These are phyloP conservation scores for Rhodotorula sp. DNA, from an alignment of 1,284 basidiomycete genomes.

Conservation along the genomic window DNA sequence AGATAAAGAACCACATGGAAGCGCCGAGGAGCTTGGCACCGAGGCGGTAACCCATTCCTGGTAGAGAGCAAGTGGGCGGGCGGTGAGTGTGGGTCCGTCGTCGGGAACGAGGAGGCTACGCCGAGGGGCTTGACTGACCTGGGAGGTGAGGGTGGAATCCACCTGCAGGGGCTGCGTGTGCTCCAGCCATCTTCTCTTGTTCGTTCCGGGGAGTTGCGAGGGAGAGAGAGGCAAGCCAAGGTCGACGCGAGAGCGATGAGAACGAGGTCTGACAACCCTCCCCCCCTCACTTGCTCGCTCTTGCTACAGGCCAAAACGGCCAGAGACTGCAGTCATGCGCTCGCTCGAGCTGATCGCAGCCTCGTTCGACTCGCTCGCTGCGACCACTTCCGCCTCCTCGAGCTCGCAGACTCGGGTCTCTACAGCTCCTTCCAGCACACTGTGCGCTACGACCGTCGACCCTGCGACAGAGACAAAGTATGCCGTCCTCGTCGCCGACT, in stretches of 20 bases:
- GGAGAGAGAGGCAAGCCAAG: no score
- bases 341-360: conserved; percentile 33
- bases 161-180: conserved; percentile 33
- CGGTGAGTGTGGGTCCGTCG: background rate
- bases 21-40: conserved; percentile 82
- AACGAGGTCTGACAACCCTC: background rate
- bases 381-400: background rate
- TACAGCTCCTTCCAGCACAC: background rate
- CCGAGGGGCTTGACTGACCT: conserved; percentile 12
- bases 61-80: background rate
- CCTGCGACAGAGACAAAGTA: conserved; percentile 17
- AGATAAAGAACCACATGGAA: conserved; percentile 97
- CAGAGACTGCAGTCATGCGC: conserved; percentile 14
- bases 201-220: background rate
- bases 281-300: background rate
- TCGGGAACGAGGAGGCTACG: background rate
- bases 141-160: conserved; percentile 39
- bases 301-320: background rate
- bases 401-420: conserved; percentile 5
- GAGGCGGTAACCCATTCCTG: conserved; percentile 70
- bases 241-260: background rate
- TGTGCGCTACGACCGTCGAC: conserved; percentile 27
- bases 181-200: conserved; percentile 25
- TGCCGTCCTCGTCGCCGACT: conserved; percentile 3
- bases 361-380: conserved; percentile 14